These are phyloP conservation scores for Aspergillus sp. DNA, from an alignment of 2,329 filamentous ascomycete genomes.

Conservation along the genomic window DNA sequence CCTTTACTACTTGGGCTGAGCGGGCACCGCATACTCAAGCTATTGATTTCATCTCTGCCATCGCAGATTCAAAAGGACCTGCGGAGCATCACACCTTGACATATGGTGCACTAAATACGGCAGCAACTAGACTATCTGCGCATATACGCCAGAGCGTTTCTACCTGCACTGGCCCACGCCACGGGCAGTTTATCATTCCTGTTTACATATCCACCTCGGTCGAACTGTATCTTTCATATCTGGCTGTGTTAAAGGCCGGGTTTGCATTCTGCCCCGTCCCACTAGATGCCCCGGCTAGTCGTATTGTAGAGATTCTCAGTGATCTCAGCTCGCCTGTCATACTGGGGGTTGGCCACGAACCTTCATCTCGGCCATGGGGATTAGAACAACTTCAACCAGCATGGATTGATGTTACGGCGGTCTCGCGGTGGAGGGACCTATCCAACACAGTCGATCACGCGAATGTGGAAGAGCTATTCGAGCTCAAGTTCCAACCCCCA, in stretches of 20 bases:
- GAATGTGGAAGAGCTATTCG: no score
- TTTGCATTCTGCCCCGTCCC: conserved; percentile 40
- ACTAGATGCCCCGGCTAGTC: conserved; percentile 32
- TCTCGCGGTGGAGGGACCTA: conserved; percentile 20
- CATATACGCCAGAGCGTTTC: conserved; percentile 14
- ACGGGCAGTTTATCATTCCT: conserved; percentile 22
- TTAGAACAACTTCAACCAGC: not conserved
- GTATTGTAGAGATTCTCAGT: conserved; percentile 27
- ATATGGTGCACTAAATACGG: conserved; percentile 24
- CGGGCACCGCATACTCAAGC: conserved; percentile 22
- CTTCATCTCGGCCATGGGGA: conserved; percentile 9
- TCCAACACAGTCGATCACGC: not conserved
- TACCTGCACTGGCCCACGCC: not conserved
- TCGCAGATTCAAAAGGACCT: conserved; percentile 18
- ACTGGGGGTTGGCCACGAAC: conserved; percentile 19
- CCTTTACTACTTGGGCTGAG: conserved; percentile 27
- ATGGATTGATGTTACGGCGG: conserved; percentile 25
- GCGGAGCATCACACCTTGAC: conserved; percentile 25
- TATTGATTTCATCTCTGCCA: conserved; percentile 24
- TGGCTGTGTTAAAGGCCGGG: conserved; percentile 38
- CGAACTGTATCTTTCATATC: conserved; percentile 40
- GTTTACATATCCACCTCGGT: conserved; percentile 32
- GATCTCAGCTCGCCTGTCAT: conserved; percentile 29
- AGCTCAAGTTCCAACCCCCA: not conserved
- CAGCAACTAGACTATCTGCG: conserved; percentile 22